These are phyloP conservation scores for Terfezia claveryi DNA, from an alignment of 495 filamentous ascomycete genomes.

Conservation along the genomic window DNA sequence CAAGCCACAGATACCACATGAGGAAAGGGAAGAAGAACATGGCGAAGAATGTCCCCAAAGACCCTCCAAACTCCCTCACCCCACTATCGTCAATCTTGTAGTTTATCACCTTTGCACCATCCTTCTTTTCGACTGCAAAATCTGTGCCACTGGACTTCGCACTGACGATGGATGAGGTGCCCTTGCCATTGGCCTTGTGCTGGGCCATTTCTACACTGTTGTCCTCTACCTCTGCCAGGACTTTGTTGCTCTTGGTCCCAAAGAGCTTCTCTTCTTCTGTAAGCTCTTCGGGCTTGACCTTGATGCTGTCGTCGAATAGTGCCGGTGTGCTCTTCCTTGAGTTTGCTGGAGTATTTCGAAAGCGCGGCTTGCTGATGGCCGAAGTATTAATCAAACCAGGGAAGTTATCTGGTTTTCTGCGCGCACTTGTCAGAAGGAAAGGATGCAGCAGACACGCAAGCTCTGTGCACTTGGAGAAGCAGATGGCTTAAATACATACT, in stretches of 20 bases:
- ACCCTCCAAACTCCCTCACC: conserved; percentile 76
- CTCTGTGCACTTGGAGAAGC: too few species aligned
- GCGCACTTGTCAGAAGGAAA: too few species aligned
- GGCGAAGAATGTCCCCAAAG: conserved; percentile 49
- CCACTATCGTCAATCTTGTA: conserved; percentile 61
- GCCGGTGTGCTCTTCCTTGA: conserved; percentile 28
- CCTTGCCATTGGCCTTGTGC: conserved; percentile 2
- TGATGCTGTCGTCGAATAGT: conserved; percentile 20
- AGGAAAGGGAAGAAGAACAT: conserved; percentile 82
- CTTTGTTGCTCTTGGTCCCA: conserved; percentile 3
- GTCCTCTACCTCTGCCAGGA: conserved; percentile 10
- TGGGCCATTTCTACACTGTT: conserved; percentile 11
- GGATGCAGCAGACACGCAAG: too few species aligned
- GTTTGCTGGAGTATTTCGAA: conserved; percentile 34
- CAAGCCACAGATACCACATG: conserved; percentile 99
- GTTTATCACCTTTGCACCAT: conserved; percentile 34
- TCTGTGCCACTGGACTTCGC: conserved; percentile 12
- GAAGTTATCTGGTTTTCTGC: too few species aligned
- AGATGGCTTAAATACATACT: conserved; percentile 19
- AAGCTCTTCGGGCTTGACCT: conserved; percentile 2
- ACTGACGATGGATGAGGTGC: background rate
- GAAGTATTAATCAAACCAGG: background rate
- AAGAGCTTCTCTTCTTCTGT: background rate
- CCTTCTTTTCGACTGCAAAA: conserved; percentile 42
- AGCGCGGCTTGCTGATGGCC: conserved; percentile 30